Evolutionary conservation across 2,329 filamentous ascomycete genomes (phyloP).

Genomic region (Aquanectria penicillioides): DNA sequence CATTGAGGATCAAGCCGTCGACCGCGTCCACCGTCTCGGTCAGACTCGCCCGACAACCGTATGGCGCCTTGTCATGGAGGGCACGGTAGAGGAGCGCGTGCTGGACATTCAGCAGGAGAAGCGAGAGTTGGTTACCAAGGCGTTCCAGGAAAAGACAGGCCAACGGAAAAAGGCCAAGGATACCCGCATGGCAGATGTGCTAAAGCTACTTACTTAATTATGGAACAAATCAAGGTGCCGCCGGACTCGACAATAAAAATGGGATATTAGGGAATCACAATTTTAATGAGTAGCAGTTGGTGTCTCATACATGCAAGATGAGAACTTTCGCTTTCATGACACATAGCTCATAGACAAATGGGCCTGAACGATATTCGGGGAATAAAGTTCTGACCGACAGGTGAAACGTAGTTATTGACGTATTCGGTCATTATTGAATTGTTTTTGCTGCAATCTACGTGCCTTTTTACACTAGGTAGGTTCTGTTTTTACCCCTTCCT

Average conservation of each 20-base stretch:
- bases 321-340: neutral
- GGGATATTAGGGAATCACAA: too few relatives aligned
- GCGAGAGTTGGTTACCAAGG: conserved; percentile 78
- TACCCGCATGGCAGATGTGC: conserved; percentile 65
- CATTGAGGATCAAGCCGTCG: conserved; percentile 91
- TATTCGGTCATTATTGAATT: conserved; percentile 15
- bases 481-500: conserved; percentile 21
- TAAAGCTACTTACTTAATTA: conserved; percentile 55
- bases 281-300: too few relatives aligned
- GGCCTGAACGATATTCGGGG: too few relatives aligned
- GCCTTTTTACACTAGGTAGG: conserved; percentile 15
- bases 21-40: conserved; percentile 86
- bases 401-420: neutral
- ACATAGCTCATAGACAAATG: too few relatives aligned
- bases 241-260: too few relatives aligned
- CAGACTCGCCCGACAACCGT: conserved; percentile 83
- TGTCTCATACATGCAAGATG: neutral
- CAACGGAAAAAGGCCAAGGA: conserved; percentile 64
- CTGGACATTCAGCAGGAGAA: conserved; percentile 83
- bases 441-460: conserved; percentile 33
- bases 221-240: neutral
- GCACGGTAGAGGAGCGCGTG: conserved; percentile 82
- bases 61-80: conserved; percentile 84
- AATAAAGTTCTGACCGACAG: too few relatives aligned
- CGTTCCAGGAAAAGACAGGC: conserved; percentile 76